Base-by-base conservation (phyloP, 345 rosid species). In the Ceriops zippeliana region DNA sequence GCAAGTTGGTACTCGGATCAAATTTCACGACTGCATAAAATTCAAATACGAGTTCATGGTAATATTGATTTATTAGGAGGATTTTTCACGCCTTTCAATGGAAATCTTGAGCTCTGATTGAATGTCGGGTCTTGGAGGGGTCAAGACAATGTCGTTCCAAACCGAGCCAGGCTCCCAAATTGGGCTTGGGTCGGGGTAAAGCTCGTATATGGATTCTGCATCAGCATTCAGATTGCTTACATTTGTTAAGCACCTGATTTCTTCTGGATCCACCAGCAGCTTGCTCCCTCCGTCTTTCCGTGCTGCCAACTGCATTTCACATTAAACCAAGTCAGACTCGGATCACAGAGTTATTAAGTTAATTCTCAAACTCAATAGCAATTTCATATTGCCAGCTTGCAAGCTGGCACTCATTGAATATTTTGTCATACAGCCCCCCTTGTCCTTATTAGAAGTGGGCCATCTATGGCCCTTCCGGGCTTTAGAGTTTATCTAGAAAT, bases 241-340 rank as follows among this genome's bases (percentile, higher is more conserved):
- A 37, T 71, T 69, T 27, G 65, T 75, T 52, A 93, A 63, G 65
- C 90, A 88, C 2, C 84, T 77, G 20, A 83, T 66, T 8, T 78
- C 86, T 30, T 86, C 89, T 8, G 90, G 83, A 11, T 91, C 98
- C 24, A 89, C 81, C 54, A 93, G 84, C 56, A 88, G 80, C 21
- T 73, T 86, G 78, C 73, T 87, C 2, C 73, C 80, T 65, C 89
- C 89, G 22, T 87, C 86, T 82, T 91, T 93, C 97, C 98, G 72
- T 19, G 89, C 96, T 67, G 89, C 88, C 58, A 93, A 75, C 98
- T 93, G 82, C 64, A 75, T 42, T 68, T n/a, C 24, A 47, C 11
- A 34, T 22, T 22, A 35, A n/a, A n/a, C 26, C 53, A 28, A 6
- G 32, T 8, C 26, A 30, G 21, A 24, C 1, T 16, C 20, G 28